Percentiles rank a stretch among this genome's conserved stretches.
Conservation (phyloP, 2,329 filamentous ascomycete species). For the Neonectria punicea region DNA sequence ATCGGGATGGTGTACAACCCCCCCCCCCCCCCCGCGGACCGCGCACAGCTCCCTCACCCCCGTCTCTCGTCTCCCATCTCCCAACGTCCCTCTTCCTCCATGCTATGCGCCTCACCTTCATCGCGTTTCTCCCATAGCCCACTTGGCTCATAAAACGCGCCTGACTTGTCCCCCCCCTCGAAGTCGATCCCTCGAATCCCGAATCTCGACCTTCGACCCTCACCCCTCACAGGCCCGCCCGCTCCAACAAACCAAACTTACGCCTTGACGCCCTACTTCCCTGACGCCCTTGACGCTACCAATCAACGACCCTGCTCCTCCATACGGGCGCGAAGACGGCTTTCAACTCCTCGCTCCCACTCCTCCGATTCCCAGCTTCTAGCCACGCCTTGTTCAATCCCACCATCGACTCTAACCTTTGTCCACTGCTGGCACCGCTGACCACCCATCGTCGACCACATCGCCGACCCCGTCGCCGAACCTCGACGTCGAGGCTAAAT, state of each 20-base stretch:
- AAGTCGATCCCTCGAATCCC: slow-evolving; percentile 15
- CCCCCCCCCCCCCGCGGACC: slow-evolving; percentile 21
- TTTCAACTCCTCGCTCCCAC: slow-evolving; percentile 36
- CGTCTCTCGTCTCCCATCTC: slow-evolving; percentile 14
- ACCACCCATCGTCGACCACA: slow-evolving; percentile 21
- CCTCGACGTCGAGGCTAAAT: slow-evolving; percentile 37
- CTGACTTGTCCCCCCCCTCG: slow-evolving; percentile 11
- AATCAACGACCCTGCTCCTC: slow-evolving; percentile 43
- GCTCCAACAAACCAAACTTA: slow-evolving; percentile 31
- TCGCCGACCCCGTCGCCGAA: slow-evolving; percentile 19
- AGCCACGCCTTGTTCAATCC: slow-evolving; percentile 32
- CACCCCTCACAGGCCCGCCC: slow-evolving; percentile 18
- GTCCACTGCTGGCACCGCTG: slow-evolving; percentile 21
- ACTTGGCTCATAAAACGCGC: slow-evolving; percentile 20
- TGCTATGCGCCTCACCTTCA: slow-evolving; percentile 18
- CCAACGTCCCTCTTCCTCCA: slow-evolving; percentile 17
- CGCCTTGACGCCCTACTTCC: slow-evolving; percentile 40
- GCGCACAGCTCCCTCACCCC: slow-evolving; percentile 22
- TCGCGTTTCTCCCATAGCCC: slow-evolving; percentile 13
- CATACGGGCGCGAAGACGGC: slow-evolving; percentile 36
- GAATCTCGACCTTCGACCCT: slow-evolving; percentile 7
- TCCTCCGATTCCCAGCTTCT: slow-evolving; percentile 32
- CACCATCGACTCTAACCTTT: slow-evolving; percentile 26
- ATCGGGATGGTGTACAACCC: too few relatives aligned
- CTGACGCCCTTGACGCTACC: slow-evolving; percentile 41